Evolutionary conservation across 2,329 filamentous ascomycete species (phyloP).

Genomic region (Phialophora tarda): DNA sequence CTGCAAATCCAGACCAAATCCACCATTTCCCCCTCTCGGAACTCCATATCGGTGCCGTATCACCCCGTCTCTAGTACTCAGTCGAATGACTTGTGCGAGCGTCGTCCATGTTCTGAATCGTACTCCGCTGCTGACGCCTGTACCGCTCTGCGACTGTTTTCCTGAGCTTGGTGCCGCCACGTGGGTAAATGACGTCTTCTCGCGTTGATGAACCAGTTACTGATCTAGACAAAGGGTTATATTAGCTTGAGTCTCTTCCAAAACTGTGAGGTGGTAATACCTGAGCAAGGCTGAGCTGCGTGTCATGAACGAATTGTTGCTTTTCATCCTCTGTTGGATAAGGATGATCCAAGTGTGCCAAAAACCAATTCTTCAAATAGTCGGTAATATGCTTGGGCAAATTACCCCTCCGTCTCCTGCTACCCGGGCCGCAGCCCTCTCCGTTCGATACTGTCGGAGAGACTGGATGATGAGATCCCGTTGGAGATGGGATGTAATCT

Average conservation of each 20-base stretch:
- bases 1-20: not conserved
- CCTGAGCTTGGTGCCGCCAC: constrained; percentile 42
- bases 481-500: constrained; percentile 29
- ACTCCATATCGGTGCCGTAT: not conserved
- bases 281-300: constrained; percentile 75
- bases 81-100: constrained; percentile 15
- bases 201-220: constrained; percentile 61
- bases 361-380: constrained; percentile 79
- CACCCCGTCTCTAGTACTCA: not conserved
- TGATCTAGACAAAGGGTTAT: constrained; percentile 48
- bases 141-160: constrained; percentile 16
- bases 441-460: constrained; percentile 26
- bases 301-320: constrained; percentile 76
- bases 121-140: constrained; percentile 23
- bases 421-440: constrained; percentile 31
- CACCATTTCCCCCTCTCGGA: not conserved
- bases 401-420: constrained; percentile 73
- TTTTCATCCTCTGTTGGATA: constrained; percentile 91
- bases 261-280: constrained; percentile 41
- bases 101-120: constrained; percentile 27
- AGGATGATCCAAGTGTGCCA: constrained; percentile 76
- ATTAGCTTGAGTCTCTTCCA: constrained; percentile 5
- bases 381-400: constrained; percentile 89
- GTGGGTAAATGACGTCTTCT: constrained; percentile 55
- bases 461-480: constrained; percentile 18